Conservation (phyloP, 75 land plant species). For the Pinus taeda region DNA sequence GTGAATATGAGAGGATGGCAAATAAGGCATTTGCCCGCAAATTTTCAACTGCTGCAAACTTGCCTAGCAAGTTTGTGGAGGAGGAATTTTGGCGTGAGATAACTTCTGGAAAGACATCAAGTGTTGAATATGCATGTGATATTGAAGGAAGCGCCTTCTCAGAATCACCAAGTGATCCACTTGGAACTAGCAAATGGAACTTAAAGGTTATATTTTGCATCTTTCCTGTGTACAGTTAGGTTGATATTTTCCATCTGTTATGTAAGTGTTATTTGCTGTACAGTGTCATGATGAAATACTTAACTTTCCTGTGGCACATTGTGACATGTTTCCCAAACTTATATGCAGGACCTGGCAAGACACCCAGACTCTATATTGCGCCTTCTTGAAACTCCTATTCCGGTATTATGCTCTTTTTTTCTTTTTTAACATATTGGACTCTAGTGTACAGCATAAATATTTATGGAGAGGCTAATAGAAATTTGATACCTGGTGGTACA, state of each 20-base stretch:
- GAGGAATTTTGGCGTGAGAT: constrained; percentile 93
- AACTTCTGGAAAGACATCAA: constrained; percentile 58
- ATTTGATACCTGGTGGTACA: constrained; percentile 18
- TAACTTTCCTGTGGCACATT: background rate
- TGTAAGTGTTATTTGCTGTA: background rate
- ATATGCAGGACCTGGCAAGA: constrained; percentile 63
- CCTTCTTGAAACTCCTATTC: constrained; percentile 60
- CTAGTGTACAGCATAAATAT: background rate
- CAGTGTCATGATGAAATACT: background rate
- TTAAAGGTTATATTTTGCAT: constrained; percentile 56
- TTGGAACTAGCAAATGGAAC: constrained; percentile 89
- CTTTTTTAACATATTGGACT: background rate
- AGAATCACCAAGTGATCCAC: constrained; percentile 54
- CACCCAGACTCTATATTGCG: constrained; percentile 66
- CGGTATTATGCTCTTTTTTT: constrained; percentile 30
- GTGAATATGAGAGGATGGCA: constrained; percentile 91
- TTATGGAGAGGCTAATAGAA: background rate
- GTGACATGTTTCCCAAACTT: background rate
- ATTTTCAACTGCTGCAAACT: constrained; percentile 70
- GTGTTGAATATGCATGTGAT: constrained; percentile 92
- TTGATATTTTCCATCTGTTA: background rate
- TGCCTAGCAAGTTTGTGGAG: constrained; percentile 73
- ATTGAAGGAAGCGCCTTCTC: constrained; percentile 98
- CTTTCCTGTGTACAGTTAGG: background rate
- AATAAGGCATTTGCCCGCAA: constrained; percentile 80